These are phyloP conservation scores for Fomitopsis serialis DNA, from an alignment of 768 basidiomycete species.

Conservation along the genomic window DNA sequence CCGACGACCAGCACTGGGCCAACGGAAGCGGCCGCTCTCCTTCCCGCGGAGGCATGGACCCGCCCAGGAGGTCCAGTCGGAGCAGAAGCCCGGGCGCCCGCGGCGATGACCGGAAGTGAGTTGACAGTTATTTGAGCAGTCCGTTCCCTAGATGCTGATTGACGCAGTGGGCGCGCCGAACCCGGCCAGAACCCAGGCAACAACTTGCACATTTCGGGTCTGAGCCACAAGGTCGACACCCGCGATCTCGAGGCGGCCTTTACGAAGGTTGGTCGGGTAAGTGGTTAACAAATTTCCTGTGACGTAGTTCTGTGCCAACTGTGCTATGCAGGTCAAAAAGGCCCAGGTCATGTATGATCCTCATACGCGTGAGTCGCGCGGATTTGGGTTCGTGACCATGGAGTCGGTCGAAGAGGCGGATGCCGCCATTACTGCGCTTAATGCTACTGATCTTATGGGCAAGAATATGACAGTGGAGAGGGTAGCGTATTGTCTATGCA, in stretches of 20 bases:
- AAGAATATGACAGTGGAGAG: conserved; percentile 88
- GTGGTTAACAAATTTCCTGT: conserved; percentile 23
- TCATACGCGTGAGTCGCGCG: conserved; percentile 65
- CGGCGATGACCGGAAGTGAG: conserved; percentile 50
- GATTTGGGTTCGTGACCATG: conserved; percentile 90
- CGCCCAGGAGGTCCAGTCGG: conserved; percentile 64
- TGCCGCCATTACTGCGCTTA: conserved; percentile 80
- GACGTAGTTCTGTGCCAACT: neutral
- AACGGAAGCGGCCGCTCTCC: conserved; percentile 37
- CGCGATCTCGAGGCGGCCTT: conserved; percentile 87
- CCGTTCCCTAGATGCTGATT: neutral
- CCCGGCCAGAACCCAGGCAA: conserved; percentile 53
- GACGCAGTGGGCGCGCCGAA: conserved; percentile 19
- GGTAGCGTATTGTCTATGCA: conserved; percentile 32
- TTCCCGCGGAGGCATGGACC: conserved; percentile 40
- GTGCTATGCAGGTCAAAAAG: conserved; percentile 49
- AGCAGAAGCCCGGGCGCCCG: conserved; percentile 70
- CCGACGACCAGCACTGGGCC: conserved; percentile 57
- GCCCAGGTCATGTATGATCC: conserved; percentile 64
- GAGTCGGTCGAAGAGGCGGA: conserved; percentile 84
- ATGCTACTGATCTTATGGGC: conserved; percentile 81
- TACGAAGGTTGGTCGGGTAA: conserved; percentile 79
- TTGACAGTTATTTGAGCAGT: neutral
- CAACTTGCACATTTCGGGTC: conserved; percentile 59
- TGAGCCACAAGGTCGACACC: conserved; percentile 64